phyloP scores from a whole-genome alignment of 2,329 filamentous ascomycete species.

The Ascocoryne sarcoides region DNA sequence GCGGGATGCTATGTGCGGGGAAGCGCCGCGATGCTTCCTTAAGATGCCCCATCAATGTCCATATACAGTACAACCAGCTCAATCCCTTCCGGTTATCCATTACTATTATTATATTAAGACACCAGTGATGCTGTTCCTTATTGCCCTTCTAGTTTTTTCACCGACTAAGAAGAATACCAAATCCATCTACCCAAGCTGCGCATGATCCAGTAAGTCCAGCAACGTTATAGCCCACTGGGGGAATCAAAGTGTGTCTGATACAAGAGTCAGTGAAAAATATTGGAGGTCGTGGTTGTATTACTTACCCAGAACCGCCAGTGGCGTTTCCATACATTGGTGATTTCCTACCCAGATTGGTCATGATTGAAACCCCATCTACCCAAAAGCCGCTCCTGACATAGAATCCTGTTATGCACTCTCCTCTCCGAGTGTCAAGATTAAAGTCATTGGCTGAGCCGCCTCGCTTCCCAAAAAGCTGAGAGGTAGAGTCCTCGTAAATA shows the following conservation, averaged over 20 bases:
- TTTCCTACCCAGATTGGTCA: constrained; percentile 81
- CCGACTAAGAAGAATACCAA: constrained; percentile 70
- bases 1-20: neutral
- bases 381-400: constrained; percentile 69
- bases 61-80: too few species aligned
- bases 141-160: too few species aligned
- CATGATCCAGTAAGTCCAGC: constrained; percentile 80
- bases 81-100: too few species aligned
- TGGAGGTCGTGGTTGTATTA: constrained; percentile 19
- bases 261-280: neutral
- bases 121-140: too few species aligned
- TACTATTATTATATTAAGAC: too few species aligned
- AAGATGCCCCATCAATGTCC: too few species aligned
- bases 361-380: constrained; percentile 82
- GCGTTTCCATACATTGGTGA: constrained; percentile 80
- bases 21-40: neutral
- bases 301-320: constrained; percentile 73
- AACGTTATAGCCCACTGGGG: constrained; percentile 80
- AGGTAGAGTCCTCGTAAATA: constrained; percentile 77
- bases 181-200: constrained; percentile 73
- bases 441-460: constrained; percentile 67
- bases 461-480: constrained; percentile 77
- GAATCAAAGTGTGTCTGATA: constrained; percentile 75
- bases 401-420: constrained; percentile 84
- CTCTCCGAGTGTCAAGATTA: constrained; percentile 74